A percentile compares a stretch with the other conserved stretches of the same genome.
Evolutionary conservation across 441 rosid species (phyloP).

Genomic region (Biscutella laevigata): DNA sequence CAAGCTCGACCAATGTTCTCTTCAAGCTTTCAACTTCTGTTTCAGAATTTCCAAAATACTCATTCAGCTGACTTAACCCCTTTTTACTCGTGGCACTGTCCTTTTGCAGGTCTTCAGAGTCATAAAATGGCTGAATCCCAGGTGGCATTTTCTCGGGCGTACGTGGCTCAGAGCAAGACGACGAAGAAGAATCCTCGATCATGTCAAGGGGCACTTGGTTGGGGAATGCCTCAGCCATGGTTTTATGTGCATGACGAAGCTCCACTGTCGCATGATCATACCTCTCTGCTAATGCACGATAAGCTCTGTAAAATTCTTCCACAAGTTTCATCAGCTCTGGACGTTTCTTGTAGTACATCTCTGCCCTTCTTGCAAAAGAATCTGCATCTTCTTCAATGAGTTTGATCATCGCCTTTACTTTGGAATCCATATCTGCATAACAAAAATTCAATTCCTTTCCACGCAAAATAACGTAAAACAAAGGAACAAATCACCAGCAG

Average conservation of each 20-base stretch:
- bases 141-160: constrained; percentile 49
- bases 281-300: constrained; percentile 76
- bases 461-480: background rate
- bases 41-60: constrained; percentile 26
- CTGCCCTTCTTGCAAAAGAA: constrained; percentile 81
- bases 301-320: constrained; percentile 76
- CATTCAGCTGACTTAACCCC: constrained; percentile 57
- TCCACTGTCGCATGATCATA: constrained; percentile 65
- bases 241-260: constrained; percentile 75
- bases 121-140: constrained; percentile 27
- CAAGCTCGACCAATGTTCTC: constrained; percentile 42
- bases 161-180: constrained; percentile 42
- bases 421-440: constrained; percentile 59
- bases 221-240: constrained; percentile 70
- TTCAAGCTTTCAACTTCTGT: constrained; percentile 41
- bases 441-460: background rate
- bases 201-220: constrained; percentile 47
- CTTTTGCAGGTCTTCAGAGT: constrained; percentile 35
- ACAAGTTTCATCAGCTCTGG: constrained; percentile 77
- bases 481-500: background rate
- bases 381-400: constrained; percentile 82
- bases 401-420: constrained; percentile 73
- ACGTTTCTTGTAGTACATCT: constrained; percentile 79
- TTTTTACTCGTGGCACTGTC: constrained; percentile 34
- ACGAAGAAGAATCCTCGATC: constrained; percentile 45